A percentile compares a stretch with the other conserved stretches of the same genome.
Evolutionary conservation across 352 stramenopile species (phyloP).

Genomic region (Pythium grandisporangium): DNA sequence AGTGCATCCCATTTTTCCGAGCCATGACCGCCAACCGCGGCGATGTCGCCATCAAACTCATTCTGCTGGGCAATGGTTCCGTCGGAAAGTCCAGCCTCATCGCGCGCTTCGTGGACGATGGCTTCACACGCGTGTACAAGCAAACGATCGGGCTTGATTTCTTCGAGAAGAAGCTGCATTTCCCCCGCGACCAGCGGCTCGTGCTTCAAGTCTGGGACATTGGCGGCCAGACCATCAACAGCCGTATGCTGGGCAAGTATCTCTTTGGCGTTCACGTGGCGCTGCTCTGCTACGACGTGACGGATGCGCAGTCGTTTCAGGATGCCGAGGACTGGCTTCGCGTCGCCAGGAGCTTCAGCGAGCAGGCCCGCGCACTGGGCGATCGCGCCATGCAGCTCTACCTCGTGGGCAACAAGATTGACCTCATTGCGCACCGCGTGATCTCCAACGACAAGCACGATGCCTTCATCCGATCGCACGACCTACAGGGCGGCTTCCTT

Average conservation of each 20-base stretch:
- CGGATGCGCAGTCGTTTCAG: slow-evolving; percentile 72
- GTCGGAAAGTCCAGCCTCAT: slow-evolving; percentile 86
- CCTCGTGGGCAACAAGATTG: slow-evolving; percentile 84
- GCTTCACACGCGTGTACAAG: slow-evolving; percentile 79
- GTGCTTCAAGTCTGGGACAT: slow-evolving; percentile 87
- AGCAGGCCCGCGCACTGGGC: slow-evolving; percentile 13
- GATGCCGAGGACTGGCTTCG: slow-evolving; percentile 75
- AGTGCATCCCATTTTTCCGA: too few species aligned
- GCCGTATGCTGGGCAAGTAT: slow-evolving; percentile 85
- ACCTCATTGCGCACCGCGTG: slow-evolving; percentile 69
- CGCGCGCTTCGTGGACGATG: slow-evolving; percentile 70
- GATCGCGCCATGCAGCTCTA: slow-evolving; percentile 41
- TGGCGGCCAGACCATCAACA: slow-evolving; percentile 81
- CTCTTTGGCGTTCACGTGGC: slow-evolving; percentile 71
- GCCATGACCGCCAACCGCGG: slow-evolving; percentile 13
- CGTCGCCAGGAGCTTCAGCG: slow-evolving; percentile 17
- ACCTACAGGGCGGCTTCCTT: slow-evolving; percentile 62
- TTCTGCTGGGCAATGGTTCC: slow-evolving; percentile 78
- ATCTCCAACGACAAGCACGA: slow-evolving; percentile 65
- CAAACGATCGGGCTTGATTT: slow-evolving; percentile 84
- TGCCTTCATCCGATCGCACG: slow-evolving; percentile 53
- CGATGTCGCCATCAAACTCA: slow-evolving; percentile 69
- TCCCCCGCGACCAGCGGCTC: slow-evolving; percentile 61
- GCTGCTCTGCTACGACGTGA: slow-evolving; percentile 84
- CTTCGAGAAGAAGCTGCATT: slow-evolving; percentile 78